Conservation (phyloP, 306 rosid species). For the Rosa persica region DNA sequence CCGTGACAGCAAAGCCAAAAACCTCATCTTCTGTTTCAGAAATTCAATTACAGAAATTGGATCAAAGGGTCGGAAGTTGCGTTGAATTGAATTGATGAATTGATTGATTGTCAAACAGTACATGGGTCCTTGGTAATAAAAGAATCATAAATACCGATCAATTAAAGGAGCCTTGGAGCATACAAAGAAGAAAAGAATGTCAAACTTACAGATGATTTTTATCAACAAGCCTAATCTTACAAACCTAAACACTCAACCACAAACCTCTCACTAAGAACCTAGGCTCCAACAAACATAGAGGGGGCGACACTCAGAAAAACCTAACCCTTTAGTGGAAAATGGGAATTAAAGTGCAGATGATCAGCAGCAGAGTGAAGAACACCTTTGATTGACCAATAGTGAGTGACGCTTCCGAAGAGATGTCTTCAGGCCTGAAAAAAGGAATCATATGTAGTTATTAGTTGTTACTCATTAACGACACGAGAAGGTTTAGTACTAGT, state of each 20-base stretch:
- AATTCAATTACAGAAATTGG: background rate
- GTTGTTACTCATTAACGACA: background rate
- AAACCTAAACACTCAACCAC: slow-evolving; percentile 48
- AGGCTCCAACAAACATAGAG: slow-evolving; percentile 24
- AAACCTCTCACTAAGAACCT: slow-evolving; percentile 48
- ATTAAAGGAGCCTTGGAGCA: slow-evolving; percentile 35
- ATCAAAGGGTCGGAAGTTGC: background rate
- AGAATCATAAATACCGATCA: slow-evolving; percentile 57
- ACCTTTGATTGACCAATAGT: slow-evolving; percentile 35
- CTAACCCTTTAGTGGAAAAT: slow-evolving; percentile 36
- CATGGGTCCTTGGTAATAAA: slow-evolving; percentile 47
- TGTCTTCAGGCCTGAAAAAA: slow-evolving; percentile 67
- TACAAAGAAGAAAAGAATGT: slow-evolving; percentile 33
- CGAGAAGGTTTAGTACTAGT: slow-evolving; percentile 3
- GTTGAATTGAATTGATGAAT: slow-evolving; percentile 46
- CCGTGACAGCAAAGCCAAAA: slow-evolving; percentile 1
- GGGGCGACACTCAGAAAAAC: background rate
- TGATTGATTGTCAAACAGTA: slow-evolving; percentile 30
- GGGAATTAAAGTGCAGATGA: slow-evolving; percentile 32
- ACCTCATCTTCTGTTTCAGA: background rate
- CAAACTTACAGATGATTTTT: slow-evolving; percentile 49
- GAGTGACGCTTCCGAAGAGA: slow-evolving; percentile 41
- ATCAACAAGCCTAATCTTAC: slow-evolving; percentile 59
- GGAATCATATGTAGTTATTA: slow-evolving; percentile 4
- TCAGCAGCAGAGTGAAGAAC: slow-evolving; percentile 44